Base-by-base conservation (phyloP, 495 filamentous ascomycete species). In the Podospora bellae-mahoneyi region DNA sequence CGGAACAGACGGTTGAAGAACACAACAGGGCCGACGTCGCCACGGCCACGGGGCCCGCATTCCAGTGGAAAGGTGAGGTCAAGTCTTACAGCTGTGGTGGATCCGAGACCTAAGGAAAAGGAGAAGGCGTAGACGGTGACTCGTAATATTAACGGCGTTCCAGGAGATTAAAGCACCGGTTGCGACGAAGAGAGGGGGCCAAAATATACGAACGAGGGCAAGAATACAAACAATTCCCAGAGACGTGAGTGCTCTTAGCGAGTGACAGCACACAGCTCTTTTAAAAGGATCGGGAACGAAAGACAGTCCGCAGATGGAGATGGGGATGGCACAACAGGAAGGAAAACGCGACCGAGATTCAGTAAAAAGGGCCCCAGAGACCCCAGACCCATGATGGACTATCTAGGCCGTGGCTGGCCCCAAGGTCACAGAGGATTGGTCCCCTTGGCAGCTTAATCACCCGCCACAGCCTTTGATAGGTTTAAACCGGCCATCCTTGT, bases 191-290 rank as follows among this genome's bases (percentile, higher is more conserved):
- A 58, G 27, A 13, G 20, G 57, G 0, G 28, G 32, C 66, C 66
- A 18, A 66, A 56, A 68, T 27, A 48, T 28, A 66, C 48, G 68
- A 71, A 67, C 62, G 66, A 72, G 70, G 65, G 73, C 69, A 66
- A 69, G 60, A 66, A 69, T 62, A 67, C 53, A 32, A 67, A 32
- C 53, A 70, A 63, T 48, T 30, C 44, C 34, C n/a, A 30, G 57
- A 62, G 54, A 54, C 55, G 3, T 53, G 15, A 34, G 69, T 67
- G 69, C 61, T 68, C 62, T 30, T 61, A 78, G 66, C 76, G 76
- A 78, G 71, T 66, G 76, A 67, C 60, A 73, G 73, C 69, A 74
- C 71, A 62, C 66, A 70, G 64, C 56, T 64, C 64, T 64, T 63
- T 19, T 63, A 32, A 48, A 18, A n/a, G 61, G 34, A 10, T 19